Conservation (phyloP, 345 rosid genomes). For the Eucalyptus albens region DNA sequence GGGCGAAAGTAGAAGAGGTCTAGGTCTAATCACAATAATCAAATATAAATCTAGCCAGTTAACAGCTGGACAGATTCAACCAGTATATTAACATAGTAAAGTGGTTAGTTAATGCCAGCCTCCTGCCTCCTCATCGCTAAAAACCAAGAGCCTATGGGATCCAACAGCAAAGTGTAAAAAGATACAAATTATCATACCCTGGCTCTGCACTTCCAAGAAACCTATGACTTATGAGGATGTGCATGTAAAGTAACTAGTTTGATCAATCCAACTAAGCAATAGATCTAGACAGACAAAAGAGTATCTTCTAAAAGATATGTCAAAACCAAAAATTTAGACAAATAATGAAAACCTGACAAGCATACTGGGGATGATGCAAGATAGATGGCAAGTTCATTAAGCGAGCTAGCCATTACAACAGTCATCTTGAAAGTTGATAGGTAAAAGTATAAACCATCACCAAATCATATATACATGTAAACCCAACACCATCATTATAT, state of each 20-base stretch:
- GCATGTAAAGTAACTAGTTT: neutral
- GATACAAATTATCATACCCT: neutral
- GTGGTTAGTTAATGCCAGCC: neutral
- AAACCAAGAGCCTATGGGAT: neutral
- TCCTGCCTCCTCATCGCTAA: neutral
- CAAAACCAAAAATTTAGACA: neutral
- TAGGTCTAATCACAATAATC: neutral
- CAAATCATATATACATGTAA: neutral
- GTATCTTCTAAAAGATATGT: neutral
- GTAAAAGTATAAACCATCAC: neutral
- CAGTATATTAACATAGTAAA: neutral
- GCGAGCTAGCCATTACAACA: neutral
- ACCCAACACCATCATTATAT: neutral
- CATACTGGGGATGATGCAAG: neutral
- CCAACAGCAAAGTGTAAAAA: neutral
- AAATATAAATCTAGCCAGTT: neutral
- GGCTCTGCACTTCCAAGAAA: neutral
- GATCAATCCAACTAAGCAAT: neutral
- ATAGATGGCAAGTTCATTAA: neutral
- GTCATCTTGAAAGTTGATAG: neutral
- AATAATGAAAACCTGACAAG: neutral
- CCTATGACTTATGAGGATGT: neutral
- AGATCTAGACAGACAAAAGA: neutral
- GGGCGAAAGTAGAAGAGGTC: neutral
- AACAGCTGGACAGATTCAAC: neutral